Evolutionary conservation across 306 rosid species (phyloP).

Genomic region (Lotus japonicus): DNA sequence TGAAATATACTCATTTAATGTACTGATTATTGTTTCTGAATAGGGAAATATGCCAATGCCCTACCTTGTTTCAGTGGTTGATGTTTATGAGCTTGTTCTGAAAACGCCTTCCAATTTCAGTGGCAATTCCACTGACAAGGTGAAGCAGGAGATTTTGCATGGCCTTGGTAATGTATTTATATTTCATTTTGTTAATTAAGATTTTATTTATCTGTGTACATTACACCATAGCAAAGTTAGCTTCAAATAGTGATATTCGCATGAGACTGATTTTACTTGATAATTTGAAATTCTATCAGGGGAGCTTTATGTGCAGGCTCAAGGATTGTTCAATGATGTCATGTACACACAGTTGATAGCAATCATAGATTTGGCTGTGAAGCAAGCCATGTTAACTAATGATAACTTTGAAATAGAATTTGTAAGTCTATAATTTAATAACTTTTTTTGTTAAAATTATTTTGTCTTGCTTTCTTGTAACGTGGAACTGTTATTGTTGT

Average conservation of each 20-base stretch:
- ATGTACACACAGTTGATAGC: constrained; percentile 66
- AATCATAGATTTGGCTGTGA: constrained; percentile 60
- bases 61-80: constrained; percentile 74
- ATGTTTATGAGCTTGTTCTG: constrained; percentile 72
- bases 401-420: constrained; percentile 78
- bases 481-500: background rate
- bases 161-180: constrained; percentile 74
- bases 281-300: constrained; percentile 45
- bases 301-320: constrained; percentile 83
- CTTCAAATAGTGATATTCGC: constrained; percentile 12
- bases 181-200: background rate
- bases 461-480: background rate
- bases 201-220: background rate
- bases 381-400: constrained; percentile 52
- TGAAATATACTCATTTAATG: constrained; percentile 18
- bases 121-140: constrained; percentile 62
- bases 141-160: constrained; percentile 90
- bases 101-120: constrained; percentile 56
- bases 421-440: constrained; percentile 45
- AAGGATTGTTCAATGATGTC: constrained; percentile 59
- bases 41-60: constrained; percentile 88
- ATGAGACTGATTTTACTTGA: constrained; percentile 17
- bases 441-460: background rate
- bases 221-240: constrained; percentile 1
- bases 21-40: constrained; percentile 33